These are phyloP conservation scores for Epichloe hybrida DNA, from an alignment of 2,329 filamentous ascomycete species.

Conservation along the genomic window DNA sequence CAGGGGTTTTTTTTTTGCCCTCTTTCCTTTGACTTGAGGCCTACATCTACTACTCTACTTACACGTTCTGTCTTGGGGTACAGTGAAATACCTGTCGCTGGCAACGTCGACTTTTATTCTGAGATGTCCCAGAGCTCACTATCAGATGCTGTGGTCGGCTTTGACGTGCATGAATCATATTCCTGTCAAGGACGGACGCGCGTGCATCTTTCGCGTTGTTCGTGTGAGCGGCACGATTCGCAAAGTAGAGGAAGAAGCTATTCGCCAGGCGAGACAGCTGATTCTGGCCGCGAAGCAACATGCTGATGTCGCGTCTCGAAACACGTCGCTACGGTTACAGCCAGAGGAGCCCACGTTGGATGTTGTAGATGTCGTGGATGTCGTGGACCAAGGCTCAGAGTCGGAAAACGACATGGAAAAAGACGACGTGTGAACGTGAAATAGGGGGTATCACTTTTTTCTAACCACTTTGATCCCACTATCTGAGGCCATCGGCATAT, in stretches of 20 bases:
- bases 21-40: neutral
- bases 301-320: conserved; percentile 6
- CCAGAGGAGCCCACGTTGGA: conserved; percentile 24
- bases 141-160: conserved; percentile 80
- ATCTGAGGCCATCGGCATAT: conserved; percentile 38
- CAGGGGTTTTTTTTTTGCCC: neutral
- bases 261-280: conserved; percentile 59
- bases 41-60: neutral
- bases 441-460: conserved; percentile 36
- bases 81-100: conserved; percentile 83
- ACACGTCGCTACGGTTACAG: conserved; percentile 10
- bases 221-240: conserved; percentile 86
- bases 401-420: conserved; percentile 31
- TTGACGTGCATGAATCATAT: conserved; percentile 66
- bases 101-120: conserved; percentile 94
- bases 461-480: conserved; percentile 61
- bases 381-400: conserved; percentile 26
- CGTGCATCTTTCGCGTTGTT: conserved; percentile 73
- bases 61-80: neutral
- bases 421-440: conserved; percentile 26
- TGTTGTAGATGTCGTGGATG: conserved; percentile 25
- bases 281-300: conserved; percentile 51
- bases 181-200: conserved; percentile 42
- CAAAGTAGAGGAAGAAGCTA: conserved; percentile 81
- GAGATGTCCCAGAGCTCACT: conserved; percentile 67